phyloP scores from a whole-genome alignment of 208 protist species.

The Tritrichomonas musculus region DNA sequence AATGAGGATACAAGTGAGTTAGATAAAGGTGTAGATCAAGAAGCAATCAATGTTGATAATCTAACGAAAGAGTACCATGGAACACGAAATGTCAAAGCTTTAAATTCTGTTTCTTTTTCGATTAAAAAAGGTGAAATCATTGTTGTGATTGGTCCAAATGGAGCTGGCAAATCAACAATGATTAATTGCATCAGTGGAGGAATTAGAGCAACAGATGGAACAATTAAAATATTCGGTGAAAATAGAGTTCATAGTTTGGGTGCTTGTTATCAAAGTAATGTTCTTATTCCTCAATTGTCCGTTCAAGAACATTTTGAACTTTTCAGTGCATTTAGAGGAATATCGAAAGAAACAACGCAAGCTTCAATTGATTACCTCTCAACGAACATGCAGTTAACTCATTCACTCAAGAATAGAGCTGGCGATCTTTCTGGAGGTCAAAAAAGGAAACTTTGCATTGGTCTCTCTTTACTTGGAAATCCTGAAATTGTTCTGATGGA shows the following conservation, averaged over 20 bases:
- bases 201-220: neutral
- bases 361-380: neutral
- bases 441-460: conserved; percentile 16
- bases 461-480: neutral
- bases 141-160: neutral
- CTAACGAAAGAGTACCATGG: neutral
- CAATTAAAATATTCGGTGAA: neutral
- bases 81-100: neutral
- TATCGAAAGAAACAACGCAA: neutral
- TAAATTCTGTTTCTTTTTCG: neutral
- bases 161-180: neutral
- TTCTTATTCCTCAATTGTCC: neutral
- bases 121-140: neutral
- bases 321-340: neutral
- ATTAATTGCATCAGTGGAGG: neutral
- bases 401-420: neutral
- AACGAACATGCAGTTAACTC: neutral
- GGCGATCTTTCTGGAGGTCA: neutral
- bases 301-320: neutral
- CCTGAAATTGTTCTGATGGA: neutral
- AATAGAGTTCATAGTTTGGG: neutral
- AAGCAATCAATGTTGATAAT: too few relatives aligned
- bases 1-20: neutral
- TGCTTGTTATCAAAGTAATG: neutral
- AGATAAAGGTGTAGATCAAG: neutral